Base-by-base conservation (phyloP, 2,329 filamentous ascomycete genomes). In the Colletotrichum tropicicola region DNA sequence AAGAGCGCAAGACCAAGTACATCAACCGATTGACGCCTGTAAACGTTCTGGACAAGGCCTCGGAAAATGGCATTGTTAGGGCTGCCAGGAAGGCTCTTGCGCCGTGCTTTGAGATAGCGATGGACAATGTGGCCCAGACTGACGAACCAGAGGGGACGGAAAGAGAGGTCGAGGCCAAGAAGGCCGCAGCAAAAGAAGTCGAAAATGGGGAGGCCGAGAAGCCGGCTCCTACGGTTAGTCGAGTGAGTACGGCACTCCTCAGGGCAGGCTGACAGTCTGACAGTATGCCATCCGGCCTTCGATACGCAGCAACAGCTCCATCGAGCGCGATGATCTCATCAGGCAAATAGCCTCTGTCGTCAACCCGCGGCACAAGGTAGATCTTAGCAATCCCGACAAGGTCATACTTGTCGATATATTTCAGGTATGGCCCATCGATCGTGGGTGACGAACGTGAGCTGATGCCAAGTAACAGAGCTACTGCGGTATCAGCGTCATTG, bases 231-330 rank as follows among this genome's bases (percentile, higher is more conserved):
- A 81, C 84, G 68, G 85, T 87, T 74, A 74, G 83, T 76, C 49
- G 49, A 66, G 25, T 58, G 13, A 66, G 25, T 58, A 15, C 13
- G 10, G 25, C 17, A 37, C 21, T 64, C 12, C 35, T 15, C 37
- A 2, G 13, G n/a, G 55, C 30, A 6, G 17, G 12, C 2, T 8
- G 30, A 17, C 48, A 19, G 25, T 25, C 25, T 25, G 12, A n/a
- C 13, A 95, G 92, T 96, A 93, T 77, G 92, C 92, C n/a, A 94
- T 97, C 70, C 88, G 92, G 45, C 88, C 91, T n/a, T 91, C 87
- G 13, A 87, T 93, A 66, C 89, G 92, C 59, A 92, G 92, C 72
- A 90, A 94, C 77, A 89, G 83, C 69, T 83, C 83, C 4, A 82
- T 95, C 66, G 90, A 87, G 70, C 86, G 92, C 63, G 87, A 90